Base-by-base conservation (phyloP, 805 yeast species). In the Pichia cabralensis region DNA sequence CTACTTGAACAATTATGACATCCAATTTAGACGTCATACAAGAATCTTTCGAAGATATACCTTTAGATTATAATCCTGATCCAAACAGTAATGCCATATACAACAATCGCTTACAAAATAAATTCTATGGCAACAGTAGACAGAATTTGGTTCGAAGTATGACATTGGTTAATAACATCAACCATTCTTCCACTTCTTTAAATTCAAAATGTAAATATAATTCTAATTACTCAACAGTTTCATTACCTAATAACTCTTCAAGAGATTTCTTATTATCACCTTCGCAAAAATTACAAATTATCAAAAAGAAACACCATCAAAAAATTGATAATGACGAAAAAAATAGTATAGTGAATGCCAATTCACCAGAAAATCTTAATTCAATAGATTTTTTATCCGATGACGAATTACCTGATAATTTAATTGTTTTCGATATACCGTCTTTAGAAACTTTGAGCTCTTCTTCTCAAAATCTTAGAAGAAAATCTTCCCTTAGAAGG, bases 341-440 rank as follows among this genome's bases (percentile, higher is more conserved):
- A 16, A 39, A 34, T 28, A n/a, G n/a, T n/a, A n/a, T n/a, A n/a
- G n/a, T n/a, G n/a, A n/a, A n/a, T n/a, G n/a, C n/a, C n/a, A 38
- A 38, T 10, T 39, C 41, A 12, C 42, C 45, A 3, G 40, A 35
- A 20, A 22, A 40, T 17, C 22, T 40, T 11, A 55, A 52, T 22
- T 55, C 55, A 26, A 53, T 56, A 13, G 67, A 61, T 30, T 52
- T 48, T 14, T 35, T 57, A 6, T 73, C 70, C 13, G 79, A 74
- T 43, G 74, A 71, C 39, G 69, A 71, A 38, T 55, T 73, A 27
- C 75, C 75, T 1, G 72, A 65, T 28, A 68, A 68, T 35, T 55
- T 66, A 16, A 61, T 68, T 16, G 69, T 77, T 39, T 78, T 61
- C 55, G 77, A 79, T 45, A 80, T 79, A 14, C 86, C 86, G 3